Evolutionary conservation across 2,329 filamentous ascomycete genomes (phyloP).

Genomic region (Alternaria consortialis): DNA sequence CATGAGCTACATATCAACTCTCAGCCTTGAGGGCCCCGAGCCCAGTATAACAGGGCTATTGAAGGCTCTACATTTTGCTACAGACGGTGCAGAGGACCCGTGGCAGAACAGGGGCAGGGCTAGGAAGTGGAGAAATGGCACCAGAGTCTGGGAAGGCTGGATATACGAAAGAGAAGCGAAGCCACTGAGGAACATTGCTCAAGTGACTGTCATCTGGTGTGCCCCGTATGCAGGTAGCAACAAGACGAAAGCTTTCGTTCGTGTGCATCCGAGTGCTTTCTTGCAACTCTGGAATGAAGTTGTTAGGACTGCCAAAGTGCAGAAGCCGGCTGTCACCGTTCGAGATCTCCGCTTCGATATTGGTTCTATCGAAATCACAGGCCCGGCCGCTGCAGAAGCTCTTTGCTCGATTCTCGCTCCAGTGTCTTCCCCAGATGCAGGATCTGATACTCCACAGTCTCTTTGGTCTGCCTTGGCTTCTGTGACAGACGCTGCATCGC

Average conservation of each 20-base stretch:
- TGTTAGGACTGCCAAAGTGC: slow-evolving; percentile 64
- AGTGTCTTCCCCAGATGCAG: slow-evolving; percentile 18
- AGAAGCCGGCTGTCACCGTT: slow-evolving; percentile 68
- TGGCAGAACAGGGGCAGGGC: slow-evolving; percentile 65
- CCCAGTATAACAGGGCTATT: slow-evolving; percentile 72
- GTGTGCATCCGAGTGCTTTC: slow-evolving; percentile 85
- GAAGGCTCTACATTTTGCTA: slow-evolving; percentile 65
- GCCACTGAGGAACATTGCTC: slow-evolving; percentile 69
- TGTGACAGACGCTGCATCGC: slow-evolving; percentile 62
- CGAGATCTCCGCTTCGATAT: slow-evolving; percentile 77
- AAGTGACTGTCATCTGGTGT: slow-evolving; percentile 80
- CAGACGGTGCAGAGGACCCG: slow-evolving; percentile 62
- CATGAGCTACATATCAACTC: slow-evolving; percentile 90
- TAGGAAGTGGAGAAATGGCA: slow-evolving; percentile 74
- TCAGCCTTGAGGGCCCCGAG: slow-evolving; percentile 75
- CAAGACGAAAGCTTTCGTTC: slow-evolving; percentile 69
- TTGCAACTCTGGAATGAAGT: slow-evolving; percentile 73
- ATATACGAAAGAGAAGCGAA: slow-evolving; percentile 63
- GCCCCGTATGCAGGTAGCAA: slow-evolving; percentile 28
- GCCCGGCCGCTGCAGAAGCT: slow-evolving; percentile 81
- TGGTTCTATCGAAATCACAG: slow-evolving; percentile 74
- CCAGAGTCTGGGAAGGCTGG: slow-evolving; percentile 66
- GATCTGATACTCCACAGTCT: slow-evolving; percentile 45
- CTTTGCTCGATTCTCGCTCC: slow-evolving; percentile 74
- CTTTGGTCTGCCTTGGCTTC: slow-evolving; percentile 43